Percentiles rank a stretch among this genome's conserved stretches.
Conservation (phyloP, 352 stramenopile species). For the Pythium plurisporium region DNA sequence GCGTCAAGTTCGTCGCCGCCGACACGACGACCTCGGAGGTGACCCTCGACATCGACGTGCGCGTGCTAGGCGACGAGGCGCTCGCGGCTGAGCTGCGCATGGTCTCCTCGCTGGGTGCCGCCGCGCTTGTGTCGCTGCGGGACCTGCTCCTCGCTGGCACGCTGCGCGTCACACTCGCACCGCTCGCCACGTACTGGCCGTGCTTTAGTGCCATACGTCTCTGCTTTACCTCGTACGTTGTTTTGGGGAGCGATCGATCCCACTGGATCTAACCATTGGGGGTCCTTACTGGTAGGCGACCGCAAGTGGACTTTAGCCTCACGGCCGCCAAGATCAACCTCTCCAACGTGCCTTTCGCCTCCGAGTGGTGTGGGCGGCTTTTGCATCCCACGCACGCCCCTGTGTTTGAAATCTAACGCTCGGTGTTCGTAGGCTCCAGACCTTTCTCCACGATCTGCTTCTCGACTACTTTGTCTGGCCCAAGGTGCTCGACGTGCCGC, state of each 20-base stretch:
- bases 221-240: constrained; percentile 63
- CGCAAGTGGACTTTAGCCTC: constrained; percentile 71
- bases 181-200: constrained; percentile 59
- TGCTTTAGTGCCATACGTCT: constrained; percentile 65
- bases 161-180: constrained; percentile 66
- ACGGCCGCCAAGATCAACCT: constrained; percentile 84
- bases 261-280: not conserved
- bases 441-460: constrained; percentile 70
- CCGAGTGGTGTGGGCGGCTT: constrained; percentile 57
- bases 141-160: constrained; percentile 69
- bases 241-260: not conserved
- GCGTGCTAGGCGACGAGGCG: constrained; percentile 55
- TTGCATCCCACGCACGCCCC: not conserved
- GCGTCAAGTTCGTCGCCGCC: constrained; percentile 67
- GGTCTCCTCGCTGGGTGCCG: constrained; percentile 54
- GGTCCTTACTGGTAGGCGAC: constrained; percentile 31
- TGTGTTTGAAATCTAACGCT: not conserved
- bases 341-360: constrained; percentile 74
- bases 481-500: constrained; percentile 57
- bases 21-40: constrained; percentile 57
- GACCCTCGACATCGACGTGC: constrained; percentile 64
- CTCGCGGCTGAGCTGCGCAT: constrained; percentile 64
- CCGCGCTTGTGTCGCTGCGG: constrained; percentile 49
- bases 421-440: constrained; percentile 45
- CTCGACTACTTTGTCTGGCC: constrained; percentile 77